phyloP scores from a whole-genome alignment of 2,329 filamentous ascomycete species.

The Pseudogymnoascus sp. region DNA sequence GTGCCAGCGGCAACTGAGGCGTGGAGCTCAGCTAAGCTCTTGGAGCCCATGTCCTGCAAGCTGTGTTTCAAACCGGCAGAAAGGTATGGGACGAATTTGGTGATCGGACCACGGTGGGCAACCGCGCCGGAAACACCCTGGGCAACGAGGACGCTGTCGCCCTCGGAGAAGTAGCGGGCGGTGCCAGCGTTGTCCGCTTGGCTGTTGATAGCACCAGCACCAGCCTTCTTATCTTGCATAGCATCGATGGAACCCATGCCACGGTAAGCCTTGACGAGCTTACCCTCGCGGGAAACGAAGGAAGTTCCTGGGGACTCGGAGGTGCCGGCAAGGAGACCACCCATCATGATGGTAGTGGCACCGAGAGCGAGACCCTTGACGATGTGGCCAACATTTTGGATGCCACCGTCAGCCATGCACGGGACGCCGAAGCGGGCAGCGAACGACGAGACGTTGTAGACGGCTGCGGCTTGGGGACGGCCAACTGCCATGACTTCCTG shows the following conservation, averaged over 20 bases:
- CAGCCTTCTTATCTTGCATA: slow-evolving; percentile 98
- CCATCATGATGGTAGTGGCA: slow-evolving; percentile 98
- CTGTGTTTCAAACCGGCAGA: slow-evolving; percentile 95
- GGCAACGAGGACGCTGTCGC: slow-evolving; percentile 86
- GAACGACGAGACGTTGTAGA: slow-evolving; percentile 83
- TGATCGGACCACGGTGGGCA: slow-evolving; percentile 73
- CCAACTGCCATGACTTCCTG: slow-evolving; percentile 99
- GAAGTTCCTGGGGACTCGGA: slow-evolving; percentile 96
- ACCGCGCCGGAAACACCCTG: slow-evolving; percentile 90
- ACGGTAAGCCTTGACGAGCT: slow-evolving; percentile 98
- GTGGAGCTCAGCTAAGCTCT: slow-evolving; percentile 71
- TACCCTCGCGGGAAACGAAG: slow-evolving; percentile 91
- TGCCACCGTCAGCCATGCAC: slow-evolving; percentile 94
- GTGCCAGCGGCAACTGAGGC: slow-evolving; percentile 63
- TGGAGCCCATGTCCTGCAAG: slow-evolving; percentile 87
- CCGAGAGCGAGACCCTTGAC: slow-evolving; percentile 96
- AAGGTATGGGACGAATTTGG: slow-evolving; percentile 93
- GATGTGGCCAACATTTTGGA: slow-evolving; percentile 98
- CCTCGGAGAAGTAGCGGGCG: slow-evolving; percentile 96
- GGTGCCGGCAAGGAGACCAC: slow-evolving; percentile 90
- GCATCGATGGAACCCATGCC: slow-evolving; percentile 98
- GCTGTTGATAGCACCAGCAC: slow-evolving; percentile 61
- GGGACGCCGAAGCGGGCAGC: slow-evolving; percentile 91
- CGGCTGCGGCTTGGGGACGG: slow-evolving; percentile 86
- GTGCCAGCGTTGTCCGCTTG: slow-evolving; percentile 88